Evolutionary conservation across 2,329 filamentous ascomycete species (phyloP).

Genomic region (Pestalotiopsis sp.): DNA sequence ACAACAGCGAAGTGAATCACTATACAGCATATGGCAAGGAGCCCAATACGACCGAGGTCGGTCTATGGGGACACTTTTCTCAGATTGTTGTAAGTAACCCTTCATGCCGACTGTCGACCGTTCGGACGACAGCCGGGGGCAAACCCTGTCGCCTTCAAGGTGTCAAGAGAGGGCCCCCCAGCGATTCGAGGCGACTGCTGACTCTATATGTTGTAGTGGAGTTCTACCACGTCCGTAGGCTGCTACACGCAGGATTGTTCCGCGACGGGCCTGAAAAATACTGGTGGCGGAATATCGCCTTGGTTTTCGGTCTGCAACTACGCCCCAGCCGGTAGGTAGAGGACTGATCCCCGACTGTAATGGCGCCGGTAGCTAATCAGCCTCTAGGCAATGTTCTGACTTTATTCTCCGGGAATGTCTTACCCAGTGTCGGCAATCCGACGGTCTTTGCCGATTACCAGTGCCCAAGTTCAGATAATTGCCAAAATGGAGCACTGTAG

Average conservation of each 20-base stretch:
- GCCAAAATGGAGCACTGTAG: not conserved
- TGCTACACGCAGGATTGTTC: conserved; percentile 9
- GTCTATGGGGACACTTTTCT: conserved; percentile 3
- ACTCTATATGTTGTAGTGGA: not conserved
- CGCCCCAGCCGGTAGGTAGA: not conserved
- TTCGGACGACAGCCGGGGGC: no score
- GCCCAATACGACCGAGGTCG: not conserved
- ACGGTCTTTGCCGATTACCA: not conserved
- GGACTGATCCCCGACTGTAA: not conserved
- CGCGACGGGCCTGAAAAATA: not conserved
- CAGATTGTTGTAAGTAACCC: not conserved
- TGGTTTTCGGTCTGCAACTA: conserved; percentile 6
- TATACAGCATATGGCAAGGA: conserved; percentile 2
- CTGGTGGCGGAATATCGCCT: not conserved
- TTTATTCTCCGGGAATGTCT: not conserved
- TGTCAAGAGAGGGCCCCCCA: no score
- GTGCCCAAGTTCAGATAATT: not conserved
- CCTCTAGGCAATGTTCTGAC: not conserved
- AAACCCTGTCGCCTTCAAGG: no score
- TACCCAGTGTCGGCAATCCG: not conserved
- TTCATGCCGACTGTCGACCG: no score
- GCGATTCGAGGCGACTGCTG: no score
- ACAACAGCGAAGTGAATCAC: conserved; percentile 1
- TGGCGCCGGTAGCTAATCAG: not conserved
- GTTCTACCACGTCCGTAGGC: not conserved